Evolutionary conservation across 169 alveolate genomes (phyloP).

Genomic region (Neospora caninum): DNA sequence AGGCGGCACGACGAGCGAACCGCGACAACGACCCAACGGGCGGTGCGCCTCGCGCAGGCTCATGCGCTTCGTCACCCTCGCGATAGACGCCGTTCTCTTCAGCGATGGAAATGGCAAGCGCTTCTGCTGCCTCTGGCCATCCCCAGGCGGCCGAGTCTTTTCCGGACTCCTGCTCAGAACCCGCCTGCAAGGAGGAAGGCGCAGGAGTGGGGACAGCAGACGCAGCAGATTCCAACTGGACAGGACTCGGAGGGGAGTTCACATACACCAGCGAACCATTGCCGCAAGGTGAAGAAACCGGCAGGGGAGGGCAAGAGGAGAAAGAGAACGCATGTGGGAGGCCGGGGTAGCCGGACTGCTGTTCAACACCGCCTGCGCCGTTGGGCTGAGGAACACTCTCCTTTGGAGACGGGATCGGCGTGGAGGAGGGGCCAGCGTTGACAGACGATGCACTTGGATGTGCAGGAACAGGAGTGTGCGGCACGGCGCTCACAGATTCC

Average conservation of each 20-base stretch:
- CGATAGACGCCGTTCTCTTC: not conserved
- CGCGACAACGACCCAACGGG: not conserved
- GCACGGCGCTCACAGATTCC: no score
- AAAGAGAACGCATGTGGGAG: not conserved
- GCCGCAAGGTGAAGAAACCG: not conserved
- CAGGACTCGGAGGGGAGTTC: no score
- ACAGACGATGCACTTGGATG: no score
- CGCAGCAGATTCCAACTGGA: no score
- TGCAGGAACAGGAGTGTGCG: no score
- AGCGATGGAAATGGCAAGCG: not conserved
- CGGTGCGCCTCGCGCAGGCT: not conserved
- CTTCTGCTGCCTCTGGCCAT: constrained; percentile 13
- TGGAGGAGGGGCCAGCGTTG: no score
- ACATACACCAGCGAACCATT: no score
- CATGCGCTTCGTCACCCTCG: not conserved
- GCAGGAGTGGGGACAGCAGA: no score
- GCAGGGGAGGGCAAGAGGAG: not conserved
- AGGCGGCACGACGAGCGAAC: not conserved
- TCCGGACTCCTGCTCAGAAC: no score
- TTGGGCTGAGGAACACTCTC: not conserved
- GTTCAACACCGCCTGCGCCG: not conserved
- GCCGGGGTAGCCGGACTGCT: not conserved
- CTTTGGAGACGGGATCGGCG: not conserved
- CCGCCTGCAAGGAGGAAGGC: no score
- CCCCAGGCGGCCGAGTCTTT: not conserved